Evolutionary conservation across 2,329 filamentous ascomycete genomes (phyloP).

Genomic region (Calonectria leucothoes): DNA sequence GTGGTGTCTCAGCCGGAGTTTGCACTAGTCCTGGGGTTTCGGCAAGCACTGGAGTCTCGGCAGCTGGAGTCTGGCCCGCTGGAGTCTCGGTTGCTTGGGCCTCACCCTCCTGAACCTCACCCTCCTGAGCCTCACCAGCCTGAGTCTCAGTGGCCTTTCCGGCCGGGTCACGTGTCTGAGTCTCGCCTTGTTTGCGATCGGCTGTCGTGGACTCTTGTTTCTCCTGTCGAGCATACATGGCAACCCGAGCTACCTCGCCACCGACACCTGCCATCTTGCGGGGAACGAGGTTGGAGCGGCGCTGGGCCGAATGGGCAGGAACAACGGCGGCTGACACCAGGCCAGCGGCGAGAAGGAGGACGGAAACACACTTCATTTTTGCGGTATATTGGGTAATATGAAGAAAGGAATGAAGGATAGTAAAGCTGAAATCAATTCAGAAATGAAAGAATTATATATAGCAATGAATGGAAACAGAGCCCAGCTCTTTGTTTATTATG

Average conservation of each 20-base stretch:
- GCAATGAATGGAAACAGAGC: slow-evolving; percentile 1
- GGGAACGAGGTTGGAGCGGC: background rate
- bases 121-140: too few species aligned
- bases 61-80: background rate
- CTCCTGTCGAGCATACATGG: background rate
- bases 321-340: background rate
- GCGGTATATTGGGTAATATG: background rate
- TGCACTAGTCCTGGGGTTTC: background rate
- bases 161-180: too few species aligned
- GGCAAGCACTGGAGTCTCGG: background rate
- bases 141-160: too few species aligned
- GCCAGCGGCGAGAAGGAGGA: background rate
- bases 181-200: too few species aligned
- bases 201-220: too few species aligned
- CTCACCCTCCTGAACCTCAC: background rate
- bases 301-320: background rate
- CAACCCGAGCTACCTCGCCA: background rate
- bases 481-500: background rate
- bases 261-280: background rate
- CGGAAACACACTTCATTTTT: background rate
- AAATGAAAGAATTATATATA: background rate
- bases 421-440: background rate
- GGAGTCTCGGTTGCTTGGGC: background rate
- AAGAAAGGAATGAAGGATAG: background rate
- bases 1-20: background rate